These are phyloP conservation scores for Zygosaccharomyces sapae DNA, from an alignment of 1,139 yeast genomes.

Conservation along the genomic window DNA sequence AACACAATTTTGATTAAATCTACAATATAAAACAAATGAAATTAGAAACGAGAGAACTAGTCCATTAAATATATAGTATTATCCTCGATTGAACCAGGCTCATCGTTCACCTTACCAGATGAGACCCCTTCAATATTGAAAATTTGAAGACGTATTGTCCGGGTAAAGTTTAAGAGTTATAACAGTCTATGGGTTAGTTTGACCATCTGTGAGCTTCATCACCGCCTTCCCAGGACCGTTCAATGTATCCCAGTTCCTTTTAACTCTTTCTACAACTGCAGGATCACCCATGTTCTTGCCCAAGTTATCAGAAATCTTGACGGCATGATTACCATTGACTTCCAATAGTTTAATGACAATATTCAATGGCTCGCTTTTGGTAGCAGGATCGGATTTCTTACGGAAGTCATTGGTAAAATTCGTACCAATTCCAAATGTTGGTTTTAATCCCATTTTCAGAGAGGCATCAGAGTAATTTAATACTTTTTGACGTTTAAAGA, in stretches of 20 bases:
- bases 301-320: constrained; percentile 84
- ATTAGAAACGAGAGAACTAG: neutral
- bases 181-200: constrained; percentile 5
- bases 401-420: constrained; percentile 72
- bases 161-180: neutral
- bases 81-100: neutral
- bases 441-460: constrained; percentile 57
- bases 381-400: constrained; percentile 36
- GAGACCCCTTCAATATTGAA: neutral
- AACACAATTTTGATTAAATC: neutral
- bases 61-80: neutral
- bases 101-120: neutral
- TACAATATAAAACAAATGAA: neutral
- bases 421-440: constrained; percentile 92
- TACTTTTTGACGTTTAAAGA: constrained; percentile 77
- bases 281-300: constrained; percentile 93
- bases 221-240: constrained; percentile 66
- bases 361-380: constrained; percentile 75
- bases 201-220: constrained; percentile 81
- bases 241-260: constrained; percentile 71
- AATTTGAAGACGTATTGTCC: constrained; percentile 2
- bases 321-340: constrained; percentile 74
- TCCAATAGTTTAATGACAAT: constrained; percentile 80
- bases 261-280: constrained; percentile 63
- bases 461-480: constrained; percentile 63